Conservation (phyloP, 2,329 filamentous ascomycete genomes). For the Alternaria arborescens region DNA sequence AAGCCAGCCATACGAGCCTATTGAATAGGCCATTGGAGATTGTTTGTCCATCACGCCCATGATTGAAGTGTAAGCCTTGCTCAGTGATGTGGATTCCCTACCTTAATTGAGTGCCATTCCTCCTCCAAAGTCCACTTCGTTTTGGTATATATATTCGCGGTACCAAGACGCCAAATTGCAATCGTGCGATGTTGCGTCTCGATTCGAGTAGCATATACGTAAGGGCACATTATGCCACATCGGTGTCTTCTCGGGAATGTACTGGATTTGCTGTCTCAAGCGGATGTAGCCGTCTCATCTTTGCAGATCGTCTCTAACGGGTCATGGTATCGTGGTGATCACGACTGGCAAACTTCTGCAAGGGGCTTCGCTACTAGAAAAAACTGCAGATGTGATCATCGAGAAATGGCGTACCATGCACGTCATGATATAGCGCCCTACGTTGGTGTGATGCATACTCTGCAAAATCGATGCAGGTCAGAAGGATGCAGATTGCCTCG, state of each 20-base stretch:
- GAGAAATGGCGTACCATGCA: neutral
- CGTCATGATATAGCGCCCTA: neutral
- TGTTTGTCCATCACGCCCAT: neutral
- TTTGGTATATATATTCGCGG: neutral
- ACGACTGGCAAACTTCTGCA: neutral
- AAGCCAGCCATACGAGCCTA: neutral
- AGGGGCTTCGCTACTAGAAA: neutral
- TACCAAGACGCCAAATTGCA: neutral
- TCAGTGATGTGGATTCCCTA: neutral
- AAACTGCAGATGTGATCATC: neutral
- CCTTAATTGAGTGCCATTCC: neutral
- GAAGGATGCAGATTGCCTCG: conserved; percentile 1
- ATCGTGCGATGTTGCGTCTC: neutral
- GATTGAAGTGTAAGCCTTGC: neutral
- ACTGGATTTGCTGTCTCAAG: neutral
- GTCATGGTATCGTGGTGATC: neutral
- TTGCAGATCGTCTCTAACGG: neutral
- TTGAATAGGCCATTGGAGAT: neutral
- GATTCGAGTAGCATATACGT: neutral
- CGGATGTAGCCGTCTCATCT: neutral
- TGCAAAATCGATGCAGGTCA: conserved; percentile 15
- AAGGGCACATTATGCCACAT: neutral
- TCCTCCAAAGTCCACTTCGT: neutral
- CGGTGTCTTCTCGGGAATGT: neutral
- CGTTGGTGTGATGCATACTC: neutral